These are phyloP conservation scores for Lolium rigidum DNA, from an alignment of 176 grass and related monocot genomes.

Conservation along the genomic window DNA sequence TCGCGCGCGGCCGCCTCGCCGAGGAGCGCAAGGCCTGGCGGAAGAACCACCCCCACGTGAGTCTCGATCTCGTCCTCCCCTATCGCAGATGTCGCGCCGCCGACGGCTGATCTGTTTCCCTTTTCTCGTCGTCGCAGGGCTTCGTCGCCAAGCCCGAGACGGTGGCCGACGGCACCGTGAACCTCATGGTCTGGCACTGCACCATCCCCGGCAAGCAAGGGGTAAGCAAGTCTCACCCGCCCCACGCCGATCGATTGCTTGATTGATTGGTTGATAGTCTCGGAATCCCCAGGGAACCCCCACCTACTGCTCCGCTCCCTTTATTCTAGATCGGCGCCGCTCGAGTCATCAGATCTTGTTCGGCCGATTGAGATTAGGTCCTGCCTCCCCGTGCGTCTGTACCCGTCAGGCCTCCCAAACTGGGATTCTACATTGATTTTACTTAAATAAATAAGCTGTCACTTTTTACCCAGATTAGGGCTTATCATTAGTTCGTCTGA, in stretches of 20 bases:
- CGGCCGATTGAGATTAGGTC: neutral
- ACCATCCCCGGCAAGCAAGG: slow-evolving; percentile 95
- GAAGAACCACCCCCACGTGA: slow-evolving; percentile 93
- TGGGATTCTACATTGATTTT: neutral
- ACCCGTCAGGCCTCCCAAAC: neutral
- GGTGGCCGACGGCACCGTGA: slow-evolving; percentile 69
- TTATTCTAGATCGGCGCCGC: neutral
- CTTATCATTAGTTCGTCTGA: neutral
- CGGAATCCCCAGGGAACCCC: neutral
- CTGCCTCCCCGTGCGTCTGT: neutral
- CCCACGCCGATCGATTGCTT: neutral
- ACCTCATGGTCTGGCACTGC: slow-evolving; percentile 94
- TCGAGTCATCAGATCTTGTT: neutral
- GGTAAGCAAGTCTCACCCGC: slow-evolving; percentile 45
- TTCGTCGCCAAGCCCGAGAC: slow-evolving; percentile 95
- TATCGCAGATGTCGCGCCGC: neutral
- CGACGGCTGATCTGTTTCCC: slow-evolving; percentile 31
- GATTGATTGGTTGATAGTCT: too few relatives aligned
- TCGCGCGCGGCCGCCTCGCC: slow-evolving; percentile 84
- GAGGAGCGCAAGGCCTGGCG: slow-evolving; percentile 98
- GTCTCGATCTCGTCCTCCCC: neutral
- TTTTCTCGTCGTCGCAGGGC: slow-evolving; percentile 45
- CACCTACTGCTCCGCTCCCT: neutral
- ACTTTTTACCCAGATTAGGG: neutral
- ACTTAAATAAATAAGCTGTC: too few relatives aligned